phyloP scores from a whole-genome alignment of 345 rosid genomes.

The Microcos paniculata region DNA sequence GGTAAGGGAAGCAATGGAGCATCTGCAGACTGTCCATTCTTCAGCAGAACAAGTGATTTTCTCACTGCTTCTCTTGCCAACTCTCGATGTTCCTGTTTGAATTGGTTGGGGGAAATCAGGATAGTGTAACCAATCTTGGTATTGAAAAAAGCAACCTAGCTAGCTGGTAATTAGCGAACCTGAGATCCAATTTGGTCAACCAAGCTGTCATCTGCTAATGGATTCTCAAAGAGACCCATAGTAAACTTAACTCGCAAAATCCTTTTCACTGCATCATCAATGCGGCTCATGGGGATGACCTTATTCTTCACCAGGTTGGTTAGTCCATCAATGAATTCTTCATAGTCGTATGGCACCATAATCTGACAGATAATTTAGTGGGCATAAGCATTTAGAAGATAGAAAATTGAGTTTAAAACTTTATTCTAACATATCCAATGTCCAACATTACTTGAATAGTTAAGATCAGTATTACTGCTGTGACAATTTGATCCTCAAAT shows the following conservation, averaged over 20 bases:
- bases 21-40: slow-evolving; percentile 43
- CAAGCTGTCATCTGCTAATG: slow-evolving; percentile 43
- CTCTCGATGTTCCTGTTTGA: slow-evolving; percentile 54
- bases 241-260: slow-evolving; percentile 58
- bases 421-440: too few species aligned
- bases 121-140: background rate
- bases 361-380: background rate
- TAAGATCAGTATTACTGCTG: too few species aligned
- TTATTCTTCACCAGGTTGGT: slow-evolving; percentile 44
- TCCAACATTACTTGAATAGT: too few species aligned
- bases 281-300: slow-evolving; percentile 55
- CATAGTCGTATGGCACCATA: slow-evolving; percentile 57
- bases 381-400: background rate
- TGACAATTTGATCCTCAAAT: too few species aligned
- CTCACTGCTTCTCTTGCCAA: slow-evolving; percentile 68
- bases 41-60: slow-evolving; percentile 61
- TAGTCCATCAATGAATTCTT: slow-evolving; percentile 49
- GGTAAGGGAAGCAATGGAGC: slow-evolving; percentile 58
- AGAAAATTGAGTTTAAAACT: too few species aligned
- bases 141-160: background rate
- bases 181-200: slow-evolving; percentile 51
- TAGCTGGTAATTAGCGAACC: slow-evolving; percentile 29
- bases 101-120: background rate
- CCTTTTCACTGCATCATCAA: slow-evolving; percentile 66
- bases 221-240: slow-evolving; percentile 57